Evolutionary conservation across 163 green algal genomes (phyloP).

Genomic region (Chlamydomonas reinhardtii): DNA sequence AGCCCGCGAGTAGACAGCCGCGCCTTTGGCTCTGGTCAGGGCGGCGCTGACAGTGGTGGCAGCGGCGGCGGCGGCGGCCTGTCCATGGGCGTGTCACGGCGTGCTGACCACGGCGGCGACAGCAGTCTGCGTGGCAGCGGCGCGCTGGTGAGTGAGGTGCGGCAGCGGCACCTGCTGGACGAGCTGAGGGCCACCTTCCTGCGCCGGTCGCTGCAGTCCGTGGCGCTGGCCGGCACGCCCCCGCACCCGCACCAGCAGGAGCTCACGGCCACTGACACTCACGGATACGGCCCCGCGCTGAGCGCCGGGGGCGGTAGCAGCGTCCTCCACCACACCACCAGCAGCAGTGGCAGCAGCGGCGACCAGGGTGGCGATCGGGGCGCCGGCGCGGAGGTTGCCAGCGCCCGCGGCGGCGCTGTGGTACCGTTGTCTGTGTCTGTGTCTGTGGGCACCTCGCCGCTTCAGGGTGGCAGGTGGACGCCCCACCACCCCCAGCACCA

Average conservation of each 20-base stretch:
- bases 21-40: too few species aligned
- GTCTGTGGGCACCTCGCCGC: neutral
- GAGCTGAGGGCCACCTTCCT: conserved; percentile 4
- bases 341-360: neutral
- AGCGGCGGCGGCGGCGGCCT: neutral
- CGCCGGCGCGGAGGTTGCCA: too few species aligned
- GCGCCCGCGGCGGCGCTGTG: too few species aligned
- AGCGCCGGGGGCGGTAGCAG: neutral
- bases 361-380: too few species aligned
- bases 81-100: neutral
- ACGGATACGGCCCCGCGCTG: neutral
- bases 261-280: neutral
- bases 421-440: neutral
- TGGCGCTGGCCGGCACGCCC: neutral
- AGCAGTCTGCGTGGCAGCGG: conserved; percentile 8
- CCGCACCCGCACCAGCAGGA: neutral
- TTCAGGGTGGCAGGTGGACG: neutral
- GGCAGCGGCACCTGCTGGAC: conserved; percentile 7
- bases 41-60: too few species aligned
- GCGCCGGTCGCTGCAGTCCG: neutral
- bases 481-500: neutral
- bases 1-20: neutral
- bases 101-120: neutral
- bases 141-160: neutral
- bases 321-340: too few species aligned